Evolutionary conservation across 257 asterid genomes (phyloP).

Genomic region (Verbena officinalis): DNA sequence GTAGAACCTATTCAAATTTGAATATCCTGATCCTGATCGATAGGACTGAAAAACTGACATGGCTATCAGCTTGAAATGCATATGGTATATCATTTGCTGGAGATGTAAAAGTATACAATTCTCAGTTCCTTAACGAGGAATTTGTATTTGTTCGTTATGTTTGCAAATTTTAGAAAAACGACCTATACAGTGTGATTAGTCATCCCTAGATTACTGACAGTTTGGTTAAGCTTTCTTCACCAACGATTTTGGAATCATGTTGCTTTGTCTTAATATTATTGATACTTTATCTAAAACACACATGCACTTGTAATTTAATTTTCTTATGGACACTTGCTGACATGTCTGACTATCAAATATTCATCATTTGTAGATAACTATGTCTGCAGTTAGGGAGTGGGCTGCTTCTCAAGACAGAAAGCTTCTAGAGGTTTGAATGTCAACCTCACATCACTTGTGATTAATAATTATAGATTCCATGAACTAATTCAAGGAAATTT

Average conservation of each 20-base stretch:
- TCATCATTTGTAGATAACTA: slow-evolving; percentile 64
- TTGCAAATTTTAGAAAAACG: not conserved
- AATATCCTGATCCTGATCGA: not conserved
- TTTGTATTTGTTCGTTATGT: not conserved
- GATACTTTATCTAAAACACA: not conserved
- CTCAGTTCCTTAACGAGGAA: not conserved
- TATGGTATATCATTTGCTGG: not conserved
- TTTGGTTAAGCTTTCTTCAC: not conserved
- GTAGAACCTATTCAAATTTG: too few species aligned
- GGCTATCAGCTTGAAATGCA: not conserved
- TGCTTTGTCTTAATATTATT: slow-evolving; percentile 4
- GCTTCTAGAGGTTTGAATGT: slow-evolving; percentile 67
- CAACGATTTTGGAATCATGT: slow-evolving; percentile 1
- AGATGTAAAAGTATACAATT: not conserved
- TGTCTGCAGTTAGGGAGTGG: slow-evolving; percentile 98
- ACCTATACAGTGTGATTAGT: not conserved
- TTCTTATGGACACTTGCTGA: slow-evolving; percentile 18
- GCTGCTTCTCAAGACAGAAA: slow-evolving; percentile 86
- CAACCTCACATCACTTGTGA: slow-evolving; percentile 15
- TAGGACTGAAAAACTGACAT: not conserved
- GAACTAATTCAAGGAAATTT: slow-evolving; percentile 3
- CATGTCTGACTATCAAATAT: slow-evolving; percentile 13
- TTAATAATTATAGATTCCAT: not conserved
- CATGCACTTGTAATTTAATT: not conserved
- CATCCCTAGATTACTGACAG: not conserved